Percentiles rank a stretch among this genome's conserved stretches.
phyloP scores from a whole-genome alignment of 768 basidiomycete genomes.

The Jaapia argillacea region DNA sequence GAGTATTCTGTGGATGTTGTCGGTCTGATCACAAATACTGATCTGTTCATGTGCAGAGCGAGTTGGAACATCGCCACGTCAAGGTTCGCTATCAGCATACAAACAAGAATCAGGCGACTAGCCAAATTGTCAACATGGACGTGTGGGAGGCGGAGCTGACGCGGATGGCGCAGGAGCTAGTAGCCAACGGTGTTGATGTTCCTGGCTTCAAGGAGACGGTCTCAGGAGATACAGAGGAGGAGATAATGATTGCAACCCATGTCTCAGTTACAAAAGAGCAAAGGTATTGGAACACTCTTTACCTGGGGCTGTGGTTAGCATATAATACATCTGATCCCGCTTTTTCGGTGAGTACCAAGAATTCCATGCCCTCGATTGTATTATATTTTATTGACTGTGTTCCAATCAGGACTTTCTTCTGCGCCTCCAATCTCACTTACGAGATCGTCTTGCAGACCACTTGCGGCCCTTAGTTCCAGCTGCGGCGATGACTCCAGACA shows the following conservation, averaged over 20 bases:
- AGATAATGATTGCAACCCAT: not conserved
- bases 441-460: constrained; percentile 14
- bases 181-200: not conserved
- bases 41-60: too few relatives aligned
- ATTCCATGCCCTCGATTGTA: too few relatives aligned
- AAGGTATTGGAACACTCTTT: not conserved
- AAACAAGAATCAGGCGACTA: constrained; percentile 21
- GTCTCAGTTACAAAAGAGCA: not conserved
- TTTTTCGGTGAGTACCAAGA: not conserved
- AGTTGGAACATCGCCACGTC: constrained; percentile 24
- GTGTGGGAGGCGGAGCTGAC: not conserved
- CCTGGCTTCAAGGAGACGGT: not conserved
- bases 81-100: constrained; percentile 27
- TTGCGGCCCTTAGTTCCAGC: too few relatives aligned
- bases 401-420: constrained; percentile 21
- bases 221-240: not conserved
- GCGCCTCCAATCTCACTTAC: constrained; percentile 19
- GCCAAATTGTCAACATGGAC: constrained; percentile 18
- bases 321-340: not conserved
- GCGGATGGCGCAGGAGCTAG: not conserved
- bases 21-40: too few relatives aligned
- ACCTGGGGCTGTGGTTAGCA: not conserved
- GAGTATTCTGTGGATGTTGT: constrained; percentile 3
- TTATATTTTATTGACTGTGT: too few relatives aligned
- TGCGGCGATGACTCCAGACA: not conserved